These are phyloP conservation scores for Hylodesmum podocarpum DNA, from an alignment of 306 rosid species.

Conservation along the genomic window DNA sequence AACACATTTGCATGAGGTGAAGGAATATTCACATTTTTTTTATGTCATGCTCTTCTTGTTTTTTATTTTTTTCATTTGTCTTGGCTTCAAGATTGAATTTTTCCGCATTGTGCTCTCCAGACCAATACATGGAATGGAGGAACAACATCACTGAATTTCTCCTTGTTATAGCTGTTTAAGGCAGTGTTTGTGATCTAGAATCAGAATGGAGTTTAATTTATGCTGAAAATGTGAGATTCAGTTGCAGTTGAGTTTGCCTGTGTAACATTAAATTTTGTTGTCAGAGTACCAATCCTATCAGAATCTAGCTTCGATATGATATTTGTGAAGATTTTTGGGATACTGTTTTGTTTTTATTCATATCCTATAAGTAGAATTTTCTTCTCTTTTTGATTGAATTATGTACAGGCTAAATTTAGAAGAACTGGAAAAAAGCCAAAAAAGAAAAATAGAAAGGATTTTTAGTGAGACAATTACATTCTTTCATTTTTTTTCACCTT, in stretches of 20 bases:
- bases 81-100: slow-evolving; percentile 25
- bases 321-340: background rate
- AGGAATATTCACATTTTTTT: slow-evolving; percentile 1
- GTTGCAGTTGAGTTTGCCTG: background rate
- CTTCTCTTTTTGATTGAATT: slow-evolving; percentile 32
- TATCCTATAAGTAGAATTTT: slow-evolving; percentile 38
- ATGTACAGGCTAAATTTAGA: slow-evolving; percentile 41
- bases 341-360: background rate
- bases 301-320: slow-evolving; percentile 6
- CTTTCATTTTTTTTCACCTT: slow-evolving; percentile 25
- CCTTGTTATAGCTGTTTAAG: background rate
- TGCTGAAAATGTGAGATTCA: slow-evolving; percentile 15
- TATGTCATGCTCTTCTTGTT: background rate
- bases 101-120: slow-evolving; percentile 16
- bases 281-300: background rate
- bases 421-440: slow-evolving; percentile 28
- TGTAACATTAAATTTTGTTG: background rate
- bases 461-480: slow-evolving; percentile 37
- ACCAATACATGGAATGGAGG: slow-evolving; percentile 4
- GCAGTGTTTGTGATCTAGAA: slow-evolving; percentile 18
- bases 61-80: background rate
- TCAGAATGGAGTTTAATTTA: background rate
- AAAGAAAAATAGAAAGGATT: background rate
- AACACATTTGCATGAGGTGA: slow-evolving; percentile 35
- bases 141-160: background rate